phyloP scores from a whole-genome alignment of 768 basidiomycete species.

The Pulveroboletus sp. region DNA sequence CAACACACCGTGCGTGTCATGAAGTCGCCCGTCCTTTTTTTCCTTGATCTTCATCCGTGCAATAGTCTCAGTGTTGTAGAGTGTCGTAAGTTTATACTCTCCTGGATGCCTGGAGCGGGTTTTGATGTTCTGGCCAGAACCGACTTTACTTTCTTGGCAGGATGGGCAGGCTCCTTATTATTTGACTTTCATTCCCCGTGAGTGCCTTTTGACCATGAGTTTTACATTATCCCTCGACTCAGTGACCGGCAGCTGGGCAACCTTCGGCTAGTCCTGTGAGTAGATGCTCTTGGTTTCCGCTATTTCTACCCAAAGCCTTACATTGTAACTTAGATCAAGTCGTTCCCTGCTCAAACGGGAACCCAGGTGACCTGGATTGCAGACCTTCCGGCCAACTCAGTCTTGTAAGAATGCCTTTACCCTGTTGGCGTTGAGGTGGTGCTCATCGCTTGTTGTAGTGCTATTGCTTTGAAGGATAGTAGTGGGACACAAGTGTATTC shows the following conservation, averaged over 20 bases:
- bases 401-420: slow-evolving; percentile 37
- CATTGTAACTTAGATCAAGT: slow-evolving; percentile 43
- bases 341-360: slow-evolving; percentile 46
- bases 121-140: slow-evolving; percentile 42
- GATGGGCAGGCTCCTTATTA: slow-evolving; percentile 57
- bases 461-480: slow-evolving; percentile 54
- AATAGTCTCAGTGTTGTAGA: slow-evolving; percentile 38
- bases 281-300: neutral
- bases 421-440: neutral
- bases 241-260: slow-evolving; percentile 46
- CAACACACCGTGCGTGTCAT: slow-evolving; percentile 62
- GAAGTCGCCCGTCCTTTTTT: neutral
- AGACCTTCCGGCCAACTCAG: slow-evolving; percentile 41
- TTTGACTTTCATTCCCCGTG: slow-evolving; percentile 61
- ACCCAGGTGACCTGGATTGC: slow-evolving; percentile 53
- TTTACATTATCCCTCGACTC: neutral
- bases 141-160: slow-evolving; percentile 51
- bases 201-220: slow-evolving; percentile 1
- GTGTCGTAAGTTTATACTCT: slow-evolving; percentile 44
- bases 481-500: slow-evolving; percentile 54
- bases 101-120: neutral
- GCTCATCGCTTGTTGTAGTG: slow-evolving; percentile 35
- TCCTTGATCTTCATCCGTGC: neutral
- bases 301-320: neutral
- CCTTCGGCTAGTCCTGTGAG: slow-evolving; percentile 50